A percentile compares a stretch with the other conserved stretches of the same genome.
Conservation (phyloP, 768 basidiomycete species). For the Arthromyces matolae region DNA sequence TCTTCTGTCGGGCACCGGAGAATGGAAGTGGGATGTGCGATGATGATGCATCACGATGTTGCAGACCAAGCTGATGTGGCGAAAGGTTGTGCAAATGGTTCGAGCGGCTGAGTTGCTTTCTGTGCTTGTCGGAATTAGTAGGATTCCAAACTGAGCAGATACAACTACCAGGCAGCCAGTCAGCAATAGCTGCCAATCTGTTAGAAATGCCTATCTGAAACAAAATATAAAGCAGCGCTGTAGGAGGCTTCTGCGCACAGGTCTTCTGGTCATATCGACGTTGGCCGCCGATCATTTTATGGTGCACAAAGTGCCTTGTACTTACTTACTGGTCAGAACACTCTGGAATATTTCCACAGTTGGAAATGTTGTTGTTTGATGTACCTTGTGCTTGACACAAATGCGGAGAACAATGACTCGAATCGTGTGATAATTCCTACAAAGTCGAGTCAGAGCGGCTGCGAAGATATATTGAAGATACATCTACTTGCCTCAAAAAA, state of each 20-base stretch:
- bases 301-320: neutral
- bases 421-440: slow-evolving; percentile 9
- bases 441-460: slow-evolving; percentile 16
- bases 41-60: slow-evolving; percentile 20
- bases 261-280: slow-evolving; percentile 1
- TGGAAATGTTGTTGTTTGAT: slow-evolving; percentile 7
- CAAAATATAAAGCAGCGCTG: neutral
- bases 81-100: slow-evolving; percentile 4
- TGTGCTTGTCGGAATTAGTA: slow-evolving; percentile 6
- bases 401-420: slow-evolving; percentile 14
- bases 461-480: neutral
- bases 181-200: slow-evolving; percentile 1
- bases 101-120: slow-evolving; percentile 16
- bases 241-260: neutral
- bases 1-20: slow-evolving; percentile 10
- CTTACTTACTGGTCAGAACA: slow-evolving; percentile 1
- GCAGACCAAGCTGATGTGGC: slow-evolving; percentile 7
- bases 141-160: slow-evolving; percentile 9
- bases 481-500: slow-evolving; percentile 10
- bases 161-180: no score
- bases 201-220: neutral
- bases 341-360: slow-evolving; percentile 12
- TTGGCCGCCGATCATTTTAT: slow-evolving; percentile 2
- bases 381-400: slow-evolving; percentile 4
- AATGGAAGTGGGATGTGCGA: slow-evolving; percentile 22